Evolutionary conservation across 148 eudicot species (phyloP).

Genomic region (Rhododendron griersonianum): DNA sequence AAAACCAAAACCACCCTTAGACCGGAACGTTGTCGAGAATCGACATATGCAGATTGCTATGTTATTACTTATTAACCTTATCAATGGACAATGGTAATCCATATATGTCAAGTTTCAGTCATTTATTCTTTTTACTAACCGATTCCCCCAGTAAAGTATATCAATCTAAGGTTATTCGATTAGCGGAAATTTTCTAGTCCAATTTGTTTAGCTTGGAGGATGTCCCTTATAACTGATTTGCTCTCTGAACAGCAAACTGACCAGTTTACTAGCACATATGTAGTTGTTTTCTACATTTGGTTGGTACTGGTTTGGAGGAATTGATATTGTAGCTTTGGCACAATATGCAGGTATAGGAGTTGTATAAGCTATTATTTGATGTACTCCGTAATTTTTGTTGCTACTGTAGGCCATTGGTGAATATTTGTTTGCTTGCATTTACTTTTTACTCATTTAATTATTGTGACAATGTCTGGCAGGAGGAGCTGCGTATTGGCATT

Average conservation of each 20-base stretch:
- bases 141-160: neutral
- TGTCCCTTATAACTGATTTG: neutral
- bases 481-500: conserved; percentile 63
- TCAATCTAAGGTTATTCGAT: neutral
- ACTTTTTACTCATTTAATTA: neutral
- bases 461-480: conserved; percentile 37
- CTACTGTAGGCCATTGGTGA: neutral
- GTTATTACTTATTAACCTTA: neutral
- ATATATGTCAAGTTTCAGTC: neutral
- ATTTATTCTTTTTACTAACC: neutral
- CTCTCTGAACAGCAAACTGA: neutral
- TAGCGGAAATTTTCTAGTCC: neutral
- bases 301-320: neutral
- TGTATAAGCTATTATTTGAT: neutral
- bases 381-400: neutral
- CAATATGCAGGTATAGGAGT: neutral
- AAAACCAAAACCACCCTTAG: neutral
- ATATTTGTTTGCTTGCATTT: neutral
- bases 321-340: neutral
- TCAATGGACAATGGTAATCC: neutral
- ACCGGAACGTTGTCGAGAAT: neutral
- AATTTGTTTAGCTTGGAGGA: neutral
- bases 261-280: neutral
- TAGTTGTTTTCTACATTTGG: neutral
- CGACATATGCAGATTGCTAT: neutral